These are phyloP conservation scores for Capsaspora owczarzaki DNA, from an alignment of 78 protist species.

Conservation along the genomic window DNA sequence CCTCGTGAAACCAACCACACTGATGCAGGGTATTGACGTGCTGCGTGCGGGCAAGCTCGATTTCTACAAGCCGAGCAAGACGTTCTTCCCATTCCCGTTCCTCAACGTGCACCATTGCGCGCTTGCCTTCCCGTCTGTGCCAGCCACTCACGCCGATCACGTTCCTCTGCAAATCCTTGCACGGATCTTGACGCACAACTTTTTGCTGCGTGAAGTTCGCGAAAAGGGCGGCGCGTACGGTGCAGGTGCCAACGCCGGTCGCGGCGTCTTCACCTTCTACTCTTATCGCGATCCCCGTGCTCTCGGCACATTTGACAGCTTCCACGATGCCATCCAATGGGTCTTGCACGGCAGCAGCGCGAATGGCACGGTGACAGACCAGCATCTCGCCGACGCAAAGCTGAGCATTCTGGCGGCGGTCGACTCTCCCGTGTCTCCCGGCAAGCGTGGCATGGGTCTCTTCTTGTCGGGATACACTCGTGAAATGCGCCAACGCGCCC, in stretches of 20 bases:
- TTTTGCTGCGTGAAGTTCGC: constrained; percentile 65
- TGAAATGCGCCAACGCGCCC: constrained; percentile 36
- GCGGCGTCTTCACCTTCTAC: constrained; percentile 30
- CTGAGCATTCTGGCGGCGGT: constrained; percentile 41
- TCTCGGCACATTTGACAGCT: constrained; percentile 26
- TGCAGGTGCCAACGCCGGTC: constrained; percentile 34
- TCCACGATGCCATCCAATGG: constrained; percentile 39
- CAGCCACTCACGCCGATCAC: not conserved
- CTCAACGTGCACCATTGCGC: too few species aligned
- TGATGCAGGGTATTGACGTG: too few species aligned
- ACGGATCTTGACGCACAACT: not conserved
- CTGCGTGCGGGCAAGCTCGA: too few species aligned
- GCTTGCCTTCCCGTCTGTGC: not conserved
- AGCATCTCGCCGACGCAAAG: constrained; percentile 37
- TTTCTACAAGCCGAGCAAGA: too few species aligned
- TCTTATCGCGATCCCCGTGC: constrained; percentile 62
- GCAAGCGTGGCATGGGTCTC: constrained; percentile 37
- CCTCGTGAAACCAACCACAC: too few species aligned
- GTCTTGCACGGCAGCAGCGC: too few species aligned
- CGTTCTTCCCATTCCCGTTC: too few species aligned
- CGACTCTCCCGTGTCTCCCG: constrained; percentile 68
- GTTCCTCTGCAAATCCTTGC: not conserved
- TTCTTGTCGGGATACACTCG: constrained; percentile 41
- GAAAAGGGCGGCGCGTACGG: constrained; percentile 88
- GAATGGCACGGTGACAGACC: constrained; percentile 15